phyloP scores from a whole-genome alignment of 2,329 filamentous ascomycete genomes.

The Mariannaea sp. region DNA sequence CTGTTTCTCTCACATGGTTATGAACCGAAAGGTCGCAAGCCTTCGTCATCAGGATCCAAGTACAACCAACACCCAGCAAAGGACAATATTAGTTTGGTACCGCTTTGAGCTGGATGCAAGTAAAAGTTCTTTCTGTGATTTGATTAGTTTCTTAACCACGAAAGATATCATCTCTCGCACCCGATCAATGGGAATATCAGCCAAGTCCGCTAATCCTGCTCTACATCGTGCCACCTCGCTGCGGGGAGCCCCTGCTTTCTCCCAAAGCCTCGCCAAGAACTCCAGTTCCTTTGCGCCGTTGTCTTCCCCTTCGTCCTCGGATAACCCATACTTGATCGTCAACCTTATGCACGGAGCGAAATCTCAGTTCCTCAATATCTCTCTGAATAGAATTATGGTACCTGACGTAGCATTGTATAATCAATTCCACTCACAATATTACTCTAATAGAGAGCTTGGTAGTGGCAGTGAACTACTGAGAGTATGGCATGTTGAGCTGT shows the following conservation, averaged over 20 bases:
- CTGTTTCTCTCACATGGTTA: slow-evolving; percentile 78
- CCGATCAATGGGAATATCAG: slow-evolving; percentile 18
- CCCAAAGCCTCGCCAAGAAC: slow-evolving; percentile 13
- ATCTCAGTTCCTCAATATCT: too few species aligned
- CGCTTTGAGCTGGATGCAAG: slow-evolving; percentile 16
- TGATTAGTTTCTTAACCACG: not conserved
- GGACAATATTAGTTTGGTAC: slow-evolving; percentile 15
- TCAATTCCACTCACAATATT: too few species aligned
- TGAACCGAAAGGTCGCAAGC: slow-evolving; percentile 53
- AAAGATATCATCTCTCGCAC: slow-evolving; percentile 17
- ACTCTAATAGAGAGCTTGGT: too few species aligned
- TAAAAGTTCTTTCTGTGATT: not conserved
- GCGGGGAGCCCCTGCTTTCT: slow-evolving; percentile 11
- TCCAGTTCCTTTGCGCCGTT: too few species aligned
- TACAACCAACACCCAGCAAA: slow-evolving; percentile 12
- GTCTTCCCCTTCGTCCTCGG: too few species aligned
- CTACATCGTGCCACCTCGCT: slow-evolving; percentile 15
- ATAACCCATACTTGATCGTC: too few species aligned
- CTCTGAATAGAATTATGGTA: too few species aligned
- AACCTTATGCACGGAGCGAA: slow-evolving; percentile 71
- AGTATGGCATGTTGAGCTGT: too few species aligned
- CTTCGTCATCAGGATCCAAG: slow-evolving; percentile 11
- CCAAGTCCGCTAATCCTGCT: slow-evolving; percentile 14
- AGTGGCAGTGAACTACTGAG: too few species aligned
- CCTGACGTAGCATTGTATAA: too few species aligned